Evolutionary conservation across 2,329 filamentous ascomycete genomes (phyloP).

Genomic region (Pseudogymnoascus sp.): DNA sequence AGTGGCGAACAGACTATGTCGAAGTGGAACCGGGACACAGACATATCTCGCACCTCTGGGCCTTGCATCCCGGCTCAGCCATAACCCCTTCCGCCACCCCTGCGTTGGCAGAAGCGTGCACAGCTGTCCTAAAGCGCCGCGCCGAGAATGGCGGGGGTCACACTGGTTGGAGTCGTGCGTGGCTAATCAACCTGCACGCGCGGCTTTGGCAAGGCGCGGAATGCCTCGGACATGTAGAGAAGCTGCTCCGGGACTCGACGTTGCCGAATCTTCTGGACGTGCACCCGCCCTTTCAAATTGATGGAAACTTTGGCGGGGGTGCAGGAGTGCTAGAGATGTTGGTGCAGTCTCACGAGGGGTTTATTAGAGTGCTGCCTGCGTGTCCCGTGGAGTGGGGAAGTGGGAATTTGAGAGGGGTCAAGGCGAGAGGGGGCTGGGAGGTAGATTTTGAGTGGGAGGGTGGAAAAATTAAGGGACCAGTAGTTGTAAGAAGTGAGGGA

Average conservation of each 20-base stretch:
- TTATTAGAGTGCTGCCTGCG: constrained; percentile 34
- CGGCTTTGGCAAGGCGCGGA: constrained; percentile 35
- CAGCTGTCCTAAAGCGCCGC: constrained; percentile 27
- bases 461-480: constrained; percentile 19
- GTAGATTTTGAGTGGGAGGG: constrained; percentile 34
- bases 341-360: constrained; percentile 32
- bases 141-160: constrained; percentile 36
- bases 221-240: constrained; percentile 32
- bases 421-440: constrained; percentile 31
- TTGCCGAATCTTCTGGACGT: constrained; percentile 39
- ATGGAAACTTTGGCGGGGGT: constrained; percentile 44
- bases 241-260: constrained; percentile 35
- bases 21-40: constrained; percentile 38
- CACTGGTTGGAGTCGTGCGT: constrained; percentile 43
- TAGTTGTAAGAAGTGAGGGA: constrained; percentile 11
- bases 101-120: constrained; percentile 25
- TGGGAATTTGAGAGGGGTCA: constrained; percentile 30
- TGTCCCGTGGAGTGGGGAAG: constrained; percentile 31
- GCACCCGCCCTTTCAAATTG: constrained; percentile 43
- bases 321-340: constrained; percentile 41
- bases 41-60: constrained; percentile 40
- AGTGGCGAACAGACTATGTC: constrained; percentile 34
- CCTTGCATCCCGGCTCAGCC: constrained; percentile 34
- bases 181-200: constrained; percentile 39
- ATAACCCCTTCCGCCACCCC: constrained; percentile 32